These are phyloP conservation scores for Cicer chorassanicum DNA, from an alignment of 306 rosid species.

Conservation along the genomic window DNA sequence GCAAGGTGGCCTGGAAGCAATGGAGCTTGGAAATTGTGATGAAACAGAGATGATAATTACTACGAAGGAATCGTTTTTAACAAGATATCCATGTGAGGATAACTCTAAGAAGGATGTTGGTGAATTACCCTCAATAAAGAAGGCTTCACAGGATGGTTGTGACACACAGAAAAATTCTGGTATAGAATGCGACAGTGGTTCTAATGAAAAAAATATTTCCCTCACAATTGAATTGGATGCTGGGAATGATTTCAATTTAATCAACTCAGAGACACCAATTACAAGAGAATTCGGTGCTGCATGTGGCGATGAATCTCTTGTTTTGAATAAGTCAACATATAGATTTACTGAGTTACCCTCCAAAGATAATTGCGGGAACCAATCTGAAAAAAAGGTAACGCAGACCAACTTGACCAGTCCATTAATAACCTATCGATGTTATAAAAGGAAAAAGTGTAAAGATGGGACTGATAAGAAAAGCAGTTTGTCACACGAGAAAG, in stretches of 20 bases:
- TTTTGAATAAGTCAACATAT: constrained; percentile 45
- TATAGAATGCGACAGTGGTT: constrained; percentile 37
- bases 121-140: constrained; percentile 40
- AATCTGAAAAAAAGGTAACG: constrained; percentile 30
- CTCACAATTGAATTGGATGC: constrained; percentile 37
- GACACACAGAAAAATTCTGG: constrained; percentile 37
- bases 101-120: constrained; percentile 35
- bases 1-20: constrained; percentile 34
- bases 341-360: constrained; percentile 43
- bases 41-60: constrained; percentile 27
- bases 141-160: constrained; percentile 40
- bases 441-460: constrained; percentile 54
- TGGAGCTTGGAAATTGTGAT: constrained; percentile 45
- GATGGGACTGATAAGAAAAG: constrained; percentile 44
- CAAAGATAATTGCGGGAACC: constrained; percentile 41
- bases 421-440: constrained; percentile 54
- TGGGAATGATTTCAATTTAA: constrained; percentile 39
- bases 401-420: constrained; percentile 47
- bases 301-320: constrained; percentile 34
- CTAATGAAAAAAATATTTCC: constrained; percentile 41
- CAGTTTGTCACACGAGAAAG: constrained; percentile 39
- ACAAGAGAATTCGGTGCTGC: constrained; percentile 43
- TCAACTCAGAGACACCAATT: constrained; percentile 36
- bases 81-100: constrained; percentile 44
- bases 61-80: constrained; percentile 29